Base-by-base conservation (phyloP, 306 rosid species). In the Lablab purpureus region DNA sequence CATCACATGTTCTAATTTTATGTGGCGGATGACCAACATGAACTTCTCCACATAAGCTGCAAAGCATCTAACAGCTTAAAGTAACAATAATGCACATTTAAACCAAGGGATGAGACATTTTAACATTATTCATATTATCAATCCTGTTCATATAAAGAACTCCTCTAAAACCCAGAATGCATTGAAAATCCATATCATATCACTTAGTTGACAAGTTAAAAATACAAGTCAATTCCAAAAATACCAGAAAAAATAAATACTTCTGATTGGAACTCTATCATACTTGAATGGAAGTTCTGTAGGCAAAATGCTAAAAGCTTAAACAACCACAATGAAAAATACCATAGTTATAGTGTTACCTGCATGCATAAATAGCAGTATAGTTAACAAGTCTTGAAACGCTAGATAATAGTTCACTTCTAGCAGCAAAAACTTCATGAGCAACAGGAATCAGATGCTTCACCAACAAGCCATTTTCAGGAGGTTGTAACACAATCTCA, bases 1-100 rank as follows among this genome's bases (percentile, higher is more conserved):
- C 87, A 81, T 91, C 37, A 36, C 96, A 91, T 58, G 96, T 89
- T 86, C 76, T 89, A 80, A 91, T 89, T 84, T 84, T 81, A 77
- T 91, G 96, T 0, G 96, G 91, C 15, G 89, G 89, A 77, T 89
- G 82, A 73, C 96, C 96, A 62, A 91, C 85, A 74, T 89, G 91
- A 86, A 86, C 93, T 50, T 89, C 90, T 70, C 88, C 87, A 78
- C 96, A 91, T 80, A 85, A 68, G 75, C 91, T 91, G 86, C 77
- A 75, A 74, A 69, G 18, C 40, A 69, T 71, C 10, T 51, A 78
- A 50, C 58, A 75, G 62, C 71, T 40, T 67, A 76, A 83, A 37
- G 43, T 2, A 40, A 63, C 7, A 71, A 70, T 60, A 66, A 54
- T 27, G 30, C 18, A n/a, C 15, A 51, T 13, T 14, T 23, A 34